phyloP scores from a whole-genome alignment of 768 basidiomycete genomes.

The Xerocomellus dryophilus region DNA sequence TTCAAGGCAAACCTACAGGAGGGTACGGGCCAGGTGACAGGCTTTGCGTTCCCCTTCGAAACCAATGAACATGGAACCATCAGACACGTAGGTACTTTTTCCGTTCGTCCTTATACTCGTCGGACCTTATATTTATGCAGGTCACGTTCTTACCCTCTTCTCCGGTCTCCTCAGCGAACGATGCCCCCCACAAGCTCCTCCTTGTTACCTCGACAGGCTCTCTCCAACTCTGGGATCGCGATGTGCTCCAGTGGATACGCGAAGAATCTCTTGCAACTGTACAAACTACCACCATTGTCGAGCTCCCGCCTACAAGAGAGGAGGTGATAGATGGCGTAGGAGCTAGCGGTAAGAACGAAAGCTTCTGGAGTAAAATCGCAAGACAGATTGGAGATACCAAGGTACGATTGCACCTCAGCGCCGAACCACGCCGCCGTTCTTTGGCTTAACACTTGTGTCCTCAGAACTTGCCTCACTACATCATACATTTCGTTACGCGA shows the following conservation, averaged over 20 bases:
- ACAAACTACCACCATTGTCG: slow-evolving; percentile 64
- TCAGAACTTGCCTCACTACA: slow-evolving; percentile 70
- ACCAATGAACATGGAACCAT: slow-evolving; percentile 65
- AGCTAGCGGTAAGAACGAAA: slow-evolving; percentile 33
- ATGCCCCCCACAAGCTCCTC: slow-evolving; percentile 41
- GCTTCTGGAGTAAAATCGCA: slow-evolving; percentile 46
- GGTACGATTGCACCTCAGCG: slow-evolving; percentile 33
- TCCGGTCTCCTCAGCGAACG: slow-evolving; percentile 34
- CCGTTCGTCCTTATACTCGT: not conserved
- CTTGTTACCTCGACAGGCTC: slow-evolving; percentile 75
- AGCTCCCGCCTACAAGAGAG: slow-evolving; percentile 60
- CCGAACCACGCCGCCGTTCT: not conserved
- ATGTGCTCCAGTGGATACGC: slow-evolving; percentile 65
- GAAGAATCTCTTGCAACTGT: slow-evolving; percentile 77
- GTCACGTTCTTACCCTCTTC: slow-evolving; percentile 48
- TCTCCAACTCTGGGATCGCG: slow-evolving; percentile 68
- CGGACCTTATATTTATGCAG: slow-evolving; percentile 29
- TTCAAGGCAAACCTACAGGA: slow-evolving; percentile 48
- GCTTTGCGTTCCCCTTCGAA: slow-evolving; percentile 64
- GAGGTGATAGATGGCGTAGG: slow-evolving; percentile 15
- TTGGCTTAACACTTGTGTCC: not conserved
- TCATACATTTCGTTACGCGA: slow-evolving; percentile 62
- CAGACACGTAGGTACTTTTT: slow-evolving; percentile 47
- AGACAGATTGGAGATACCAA: slow-evolving; percentile 61
- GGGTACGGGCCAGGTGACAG: slow-evolving; percentile 46